These are phyloP conservation scores for Candida sp. DNA, from an alignment of 1,139 yeast genomes.

Conservation along the genomic window DNA sequence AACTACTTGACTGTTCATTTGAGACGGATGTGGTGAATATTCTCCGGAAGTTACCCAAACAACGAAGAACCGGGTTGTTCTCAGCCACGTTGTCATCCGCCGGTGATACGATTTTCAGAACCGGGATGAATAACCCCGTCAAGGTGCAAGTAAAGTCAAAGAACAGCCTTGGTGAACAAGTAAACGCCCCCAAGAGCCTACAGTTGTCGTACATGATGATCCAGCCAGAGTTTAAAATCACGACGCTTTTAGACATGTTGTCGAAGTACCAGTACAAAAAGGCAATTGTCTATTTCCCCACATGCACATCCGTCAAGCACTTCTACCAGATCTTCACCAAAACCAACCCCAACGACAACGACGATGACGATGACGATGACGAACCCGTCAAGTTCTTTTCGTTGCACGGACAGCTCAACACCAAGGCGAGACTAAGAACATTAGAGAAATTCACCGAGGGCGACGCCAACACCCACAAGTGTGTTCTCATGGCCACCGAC, in stretches of 20 bases:
- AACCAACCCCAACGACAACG: constrained; percentile 3
- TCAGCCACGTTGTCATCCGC: constrained; percentile 92
- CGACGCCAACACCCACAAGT: constrained; percentile 43
- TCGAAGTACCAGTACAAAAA: constrained; percentile 64
- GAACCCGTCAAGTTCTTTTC: constrained; percentile 56
- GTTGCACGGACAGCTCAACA: constrained; percentile 83
- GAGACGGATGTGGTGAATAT: constrained; percentile 70
- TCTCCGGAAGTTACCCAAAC: constrained; percentile 76
- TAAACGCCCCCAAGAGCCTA: constrained; percentile 63
- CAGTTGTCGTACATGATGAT: constrained; percentile 65
- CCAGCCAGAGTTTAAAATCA: constrained; percentile 63
- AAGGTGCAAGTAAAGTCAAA: constrained; percentile 73
- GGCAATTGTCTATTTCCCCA: constrained; percentile 89
- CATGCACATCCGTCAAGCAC: constrained; percentile 81
- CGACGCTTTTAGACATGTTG: constrained; percentile 59
- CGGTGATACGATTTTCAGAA: constrained; percentile 66
- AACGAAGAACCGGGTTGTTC: constrained; percentile 90
- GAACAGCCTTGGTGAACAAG: constrained; percentile 15
- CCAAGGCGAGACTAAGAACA: constrained; percentile 77
- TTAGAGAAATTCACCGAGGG: constrained; percentile 59
- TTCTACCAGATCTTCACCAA: constrained; percentile 62
- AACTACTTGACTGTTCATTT: constrained; percentile 81
- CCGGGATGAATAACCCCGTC: constrained; percentile 92
- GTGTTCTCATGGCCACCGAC: constrained; percentile 80
- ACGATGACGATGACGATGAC: too few species aligned